A percentile compares a stretch with the other conserved stretches of the same genome.
These are phyloP conservation scores for Davidsoniella neocaledoniae DNA, from an alignment of 2,329 filamentous ascomycete genomes.

Conservation along the genomic window DNA sequence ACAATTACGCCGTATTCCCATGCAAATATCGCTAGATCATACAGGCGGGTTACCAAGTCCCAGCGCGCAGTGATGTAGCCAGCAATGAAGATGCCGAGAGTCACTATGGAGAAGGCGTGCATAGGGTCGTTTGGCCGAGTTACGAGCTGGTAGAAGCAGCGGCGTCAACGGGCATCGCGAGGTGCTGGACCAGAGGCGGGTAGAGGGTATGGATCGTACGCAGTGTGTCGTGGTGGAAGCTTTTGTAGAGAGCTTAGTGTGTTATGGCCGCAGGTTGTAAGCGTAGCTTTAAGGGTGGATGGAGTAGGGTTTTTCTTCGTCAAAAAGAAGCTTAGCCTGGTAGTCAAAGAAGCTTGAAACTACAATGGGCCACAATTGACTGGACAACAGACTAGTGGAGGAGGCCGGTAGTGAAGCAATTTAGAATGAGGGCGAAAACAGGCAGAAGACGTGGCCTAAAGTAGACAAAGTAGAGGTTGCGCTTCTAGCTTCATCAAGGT, in stretches of 20 bases:
- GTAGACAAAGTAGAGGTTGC: too few species aligned
- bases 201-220: not conserved
- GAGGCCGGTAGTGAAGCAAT: too few species aligned
- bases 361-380: too few species aligned
- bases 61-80: slow-evolving; percentile 98
- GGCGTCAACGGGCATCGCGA: slow-evolving; percentile 7
- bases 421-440: too few species aligned
- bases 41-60: slow-evolving; percentile 91
- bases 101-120: slow-evolving; percentile 95
- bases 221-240: not conserved
- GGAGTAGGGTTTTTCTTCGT: too few species aligned
- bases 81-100: slow-evolving; percentile 95
- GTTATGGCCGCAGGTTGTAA: not conserved
- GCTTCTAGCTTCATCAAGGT: too few species aligned
- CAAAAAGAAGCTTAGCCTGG: too few species aligned
- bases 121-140: slow-evolving; percentile 40
- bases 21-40: slow-evolving; percentile 93
- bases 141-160: not conserved
- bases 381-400: too few species aligned
- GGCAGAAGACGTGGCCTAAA: too few species aligned
- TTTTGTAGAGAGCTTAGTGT: not conserved
- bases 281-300: too few species aligned
- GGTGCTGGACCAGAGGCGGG: not conserved
- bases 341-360: too few species aligned
- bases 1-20: slow-evolving; percentile 98